Conservation (phyloP, 2,329 filamentous ascomycete species). For the Beauveria varroae region DNA sequence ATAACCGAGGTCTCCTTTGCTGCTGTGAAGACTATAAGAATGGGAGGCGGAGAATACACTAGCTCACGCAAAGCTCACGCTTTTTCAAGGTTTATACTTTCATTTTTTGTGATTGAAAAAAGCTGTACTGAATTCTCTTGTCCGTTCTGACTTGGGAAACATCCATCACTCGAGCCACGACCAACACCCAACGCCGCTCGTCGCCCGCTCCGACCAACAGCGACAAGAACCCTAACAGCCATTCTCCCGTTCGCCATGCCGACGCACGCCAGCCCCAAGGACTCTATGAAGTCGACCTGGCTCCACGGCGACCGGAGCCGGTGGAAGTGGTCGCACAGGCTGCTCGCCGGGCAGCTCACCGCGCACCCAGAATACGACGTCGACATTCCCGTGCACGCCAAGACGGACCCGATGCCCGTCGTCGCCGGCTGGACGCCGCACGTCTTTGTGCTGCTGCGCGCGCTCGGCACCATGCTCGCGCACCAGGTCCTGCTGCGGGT, state of each 20-base stretch:
- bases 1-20: background rate
- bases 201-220: too few relatives aligned
- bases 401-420: conserved; percentile 29
- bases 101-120: too few relatives aligned
- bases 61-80: too few relatives aligned
- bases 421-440: conserved; percentile 25
- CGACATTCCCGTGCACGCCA: conserved; percentile 27
- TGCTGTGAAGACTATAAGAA: background rate
- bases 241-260: background rate
- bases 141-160: too few relatives aligned
- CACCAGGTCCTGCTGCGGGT: conserved; percentile 26
- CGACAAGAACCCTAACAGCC: too few relatives aligned
- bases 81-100: too few relatives aligned
- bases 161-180: too few relatives aligned
- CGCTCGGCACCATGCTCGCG: conserved; percentile 25
- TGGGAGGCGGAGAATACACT: too few relatives aligned
- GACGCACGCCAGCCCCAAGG: conserved; percentile 13
- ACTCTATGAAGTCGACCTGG: conserved; percentile 31
- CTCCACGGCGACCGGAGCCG: conserved; percentile 17
- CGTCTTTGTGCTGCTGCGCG: conserved; percentile 28
- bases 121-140: too few relatives aligned
- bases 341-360: conserved; percentile 21
- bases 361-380: conserved; percentile 19
- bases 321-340: conserved; percentile 22
- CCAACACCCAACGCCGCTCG: too few relatives aligned